Conservation (phyloP, 2,329 filamentous ascomycete genomes). For the Exophiala aquamarina region DNA sequence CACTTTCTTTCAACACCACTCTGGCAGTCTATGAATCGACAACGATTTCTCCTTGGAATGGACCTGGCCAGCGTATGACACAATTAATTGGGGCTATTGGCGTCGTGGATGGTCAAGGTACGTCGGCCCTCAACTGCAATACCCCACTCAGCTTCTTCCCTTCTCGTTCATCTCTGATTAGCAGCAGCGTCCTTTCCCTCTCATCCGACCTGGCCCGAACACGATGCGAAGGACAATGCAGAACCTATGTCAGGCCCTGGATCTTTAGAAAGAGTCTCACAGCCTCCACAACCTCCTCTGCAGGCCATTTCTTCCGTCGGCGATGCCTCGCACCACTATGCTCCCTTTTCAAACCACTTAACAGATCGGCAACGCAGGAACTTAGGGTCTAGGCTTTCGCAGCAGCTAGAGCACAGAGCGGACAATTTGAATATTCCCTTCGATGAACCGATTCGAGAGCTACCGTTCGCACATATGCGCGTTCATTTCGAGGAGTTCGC, state of each 20-base stretch:
- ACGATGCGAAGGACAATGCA: conserved; percentile 25
- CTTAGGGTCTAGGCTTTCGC: conserved; percentile 2
- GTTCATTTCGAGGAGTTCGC: conserved; percentile 47
- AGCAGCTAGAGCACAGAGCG: too few relatives aligned
- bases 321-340: conserved; percentile 9
- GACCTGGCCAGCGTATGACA: conserved; percentile 25
- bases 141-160: neutral
- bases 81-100: conserved; percentile 14
- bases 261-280: conserved; percentile 17
- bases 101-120: conserved; percentile 20
- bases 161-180: neutral
- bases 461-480: conserved; percentile 26
- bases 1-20: neutral
- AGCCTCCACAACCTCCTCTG: conserved; percentile 15
- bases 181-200: conserved; percentile 7
- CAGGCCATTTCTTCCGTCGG: conserved; percentile 6
- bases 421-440: neutral
- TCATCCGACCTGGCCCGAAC: conserved; percentile 3
- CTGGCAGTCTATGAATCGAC: conserved; percentile 10
- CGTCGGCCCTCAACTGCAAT: conserved; percentile 1
- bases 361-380: conserved; percentile 1
- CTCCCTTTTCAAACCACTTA: neutral
- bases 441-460: conserved; percentile 8
- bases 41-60: conserved; percentile 16
- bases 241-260: conserved; percentile 24